Base-by-base conservation (phyloP, 805 yeast species). In the Starmerella sirachaensis region DNA sequence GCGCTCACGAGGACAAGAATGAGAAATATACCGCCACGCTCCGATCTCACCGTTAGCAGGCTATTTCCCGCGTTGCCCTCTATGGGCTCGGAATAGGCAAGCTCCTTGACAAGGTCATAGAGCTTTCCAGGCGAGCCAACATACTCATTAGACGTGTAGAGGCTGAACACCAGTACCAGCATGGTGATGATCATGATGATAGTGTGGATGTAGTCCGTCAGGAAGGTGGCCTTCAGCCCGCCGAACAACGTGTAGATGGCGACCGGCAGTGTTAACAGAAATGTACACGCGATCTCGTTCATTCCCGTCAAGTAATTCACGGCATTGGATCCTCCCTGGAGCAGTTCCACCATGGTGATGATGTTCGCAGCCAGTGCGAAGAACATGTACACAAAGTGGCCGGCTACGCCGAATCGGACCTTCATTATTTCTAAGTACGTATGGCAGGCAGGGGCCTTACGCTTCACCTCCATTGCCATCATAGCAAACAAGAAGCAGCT, bases 151-250 rank as follows among this genome's bases (percentile, higher is more conserved):
- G 60, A 49, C 23, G 63, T 51, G 41, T 59, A 68, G 5, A 59
- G 54, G 6, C 53, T 55, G 46, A 57, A 65, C 7, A 49, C 50
- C 4, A 62, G 41, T 6, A 58, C 52, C 19, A 65, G 43, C 11
- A 66, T 51, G 16, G 66, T 57, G 18, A 61, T 46, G 42, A 61
- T 65, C 31, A 68, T 61, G 36, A 68, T 61, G 21, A 65, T 66
- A 0, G 71, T 65, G 49, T 68, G 73, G 33, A 65, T 60, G 65
- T 68, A 69, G 46, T 69, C 74, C 5, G 74, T 64, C 25, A 69
- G 53, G 44, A 69, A 68, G 3, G 75, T 69, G 6, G 73, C 67
- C 41, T 64, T 67, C 25, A 70, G 53, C 8, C 74, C 75, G 31
- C 74, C 74, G 25, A 65, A 57, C 7, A 64, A 57, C 0, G 74